Evolutionary conservation across 768 basidiomycete genomes (phyloP), one percentile per base, ranked within the genome.

Genomic region (Naganishia randhawae): DNA sequence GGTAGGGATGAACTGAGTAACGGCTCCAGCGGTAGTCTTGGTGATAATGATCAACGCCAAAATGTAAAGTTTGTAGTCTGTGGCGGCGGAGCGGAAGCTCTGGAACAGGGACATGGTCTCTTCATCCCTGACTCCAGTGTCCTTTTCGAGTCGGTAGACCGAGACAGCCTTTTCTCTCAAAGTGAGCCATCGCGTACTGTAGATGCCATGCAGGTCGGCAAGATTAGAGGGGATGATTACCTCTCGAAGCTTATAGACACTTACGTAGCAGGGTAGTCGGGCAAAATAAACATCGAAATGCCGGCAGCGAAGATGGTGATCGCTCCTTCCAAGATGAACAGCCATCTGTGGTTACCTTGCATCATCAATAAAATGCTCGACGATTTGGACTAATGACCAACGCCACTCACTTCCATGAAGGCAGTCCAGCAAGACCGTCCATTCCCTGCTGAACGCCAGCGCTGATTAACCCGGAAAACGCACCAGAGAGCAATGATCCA

Each of bases 1-100:
- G 10, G 73, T 72, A 1, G 72, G 75, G 54, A 74, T 70, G 69
- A 76, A 76, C 22, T 70, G 68, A 27, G 71, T 76, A 14, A 74
- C 71, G 8, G 73, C 75, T 3, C 69, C 73, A 4, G 75, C 75
- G 13, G 73, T 73, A 4, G 75, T 76, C 65, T 74, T 76, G 62
- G 73, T 73, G 66, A 73, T 71, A 57, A 72, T 69, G 67, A 76
- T 42, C 6, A 42, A 19, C 57, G 75, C 75, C 2, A 76, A 65
- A 9, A 76, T 32, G 33, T 68, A 76, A 3, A 73, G 52, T 68
- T 73, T 72, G 65, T 73, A 74, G 66, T 76, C 75, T 25, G 45
- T 13, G 2, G 68, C 48, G 14, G 73, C 74, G 22, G 51, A 13
- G 53, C 73, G 75, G 55, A 75, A 69, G 17, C 57, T 52, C 4